Percentiles rank a stretch among this genome's conserved stretches.
Evolutionary conservation across 345 rosid species (phyloP).

Genomic region (Nephelium lappaceum): DNA sequence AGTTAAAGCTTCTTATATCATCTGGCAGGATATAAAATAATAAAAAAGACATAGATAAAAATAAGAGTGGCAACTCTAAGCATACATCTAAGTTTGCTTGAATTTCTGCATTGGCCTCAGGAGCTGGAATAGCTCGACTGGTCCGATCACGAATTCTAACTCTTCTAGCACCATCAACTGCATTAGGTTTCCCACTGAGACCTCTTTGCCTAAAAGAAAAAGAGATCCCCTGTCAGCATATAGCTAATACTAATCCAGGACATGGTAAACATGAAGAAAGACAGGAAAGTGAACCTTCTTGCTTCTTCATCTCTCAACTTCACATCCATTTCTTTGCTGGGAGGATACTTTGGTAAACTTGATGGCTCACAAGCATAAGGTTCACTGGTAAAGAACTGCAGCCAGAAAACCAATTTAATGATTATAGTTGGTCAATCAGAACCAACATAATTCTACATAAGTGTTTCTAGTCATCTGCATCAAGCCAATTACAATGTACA

Average conservation of each 20-base stretch:
- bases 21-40: background rate
- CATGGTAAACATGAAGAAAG: constrained; percentile 16
- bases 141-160: constrained; percentile 50
- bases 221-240: constrained; percentile 27
- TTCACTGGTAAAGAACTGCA: constrained; percentile 81
- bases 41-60: background rate
- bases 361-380: constrained; percentile 85
- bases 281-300: constrained; percentile 55
- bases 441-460: constrained; percentile 11
- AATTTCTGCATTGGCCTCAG: constrained; percentile 89
- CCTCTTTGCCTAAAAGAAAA: constrained; percentile 55
- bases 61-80: constrained; percentile 6
- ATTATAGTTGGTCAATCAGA: constrained; percentile 12
- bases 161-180: constrained; percentile 60
- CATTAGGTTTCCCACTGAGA: constrained; percentile 48
- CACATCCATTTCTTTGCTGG: constrained; percentile 89
- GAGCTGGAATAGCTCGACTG: constrained; percentile 74
- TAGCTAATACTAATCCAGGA: constrained; percentile 13
- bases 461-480: background rate
- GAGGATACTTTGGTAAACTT: constrained; percentile 87
- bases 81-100: constrained; percentile 67
- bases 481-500: background rate
- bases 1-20: constrained; percentile 8
- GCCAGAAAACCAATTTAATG: constrained; percentile 23
- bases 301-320: constrained; percentile 81